Evolutionary conservation across 768 basidiomycete genomes (phyloP).

Genomic region (Mycena galericulata): DNA sequence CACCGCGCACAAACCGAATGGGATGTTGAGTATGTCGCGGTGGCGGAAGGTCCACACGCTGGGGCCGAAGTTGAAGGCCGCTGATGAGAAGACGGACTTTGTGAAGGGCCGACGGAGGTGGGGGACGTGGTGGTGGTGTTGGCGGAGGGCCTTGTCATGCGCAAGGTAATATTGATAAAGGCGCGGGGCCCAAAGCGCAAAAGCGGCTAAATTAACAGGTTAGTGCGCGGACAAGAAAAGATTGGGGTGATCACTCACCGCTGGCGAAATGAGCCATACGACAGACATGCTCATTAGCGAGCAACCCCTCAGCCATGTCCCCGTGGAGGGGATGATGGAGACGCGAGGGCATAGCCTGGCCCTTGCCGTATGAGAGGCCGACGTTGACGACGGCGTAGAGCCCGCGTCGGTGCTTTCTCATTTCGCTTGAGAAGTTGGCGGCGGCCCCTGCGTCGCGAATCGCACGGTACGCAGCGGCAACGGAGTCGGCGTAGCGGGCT

Average conservation of each 20-base stretch:
- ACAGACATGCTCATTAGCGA: too few species aligned
- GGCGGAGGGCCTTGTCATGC: too few species aligned
- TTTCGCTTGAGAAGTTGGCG: not conserved
- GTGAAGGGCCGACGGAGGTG: too few species aligned
- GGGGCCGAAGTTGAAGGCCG: not conserved
- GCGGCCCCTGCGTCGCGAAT: too few species aligned
- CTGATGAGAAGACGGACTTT: too few species aligned
- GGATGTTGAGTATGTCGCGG: not conserved
- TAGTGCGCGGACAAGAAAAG: not conserved
- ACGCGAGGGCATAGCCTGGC: not conserved
- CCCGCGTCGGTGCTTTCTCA: not conserved
- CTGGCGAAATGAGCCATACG: not conserved
- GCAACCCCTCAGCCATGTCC: too few species aligned
- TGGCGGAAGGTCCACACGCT: not conserved
- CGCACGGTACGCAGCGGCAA: too few species aligned
- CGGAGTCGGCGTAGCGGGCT: too few species aligned
- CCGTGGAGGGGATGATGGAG: not conserved
- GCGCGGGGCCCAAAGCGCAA: not conserved
- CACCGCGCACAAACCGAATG: not conserved
- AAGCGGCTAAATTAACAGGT: not conserved
- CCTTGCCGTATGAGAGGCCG: not conserved
- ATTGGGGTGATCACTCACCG: not conserved
- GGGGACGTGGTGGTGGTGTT: too few species aligned
- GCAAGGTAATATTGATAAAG: too few species aligned
- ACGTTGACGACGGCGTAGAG: not conserved